Base-by-base conservation (phyloP, 805 yeast genomes). In the Middelhovenomyces tepae region DNA sequence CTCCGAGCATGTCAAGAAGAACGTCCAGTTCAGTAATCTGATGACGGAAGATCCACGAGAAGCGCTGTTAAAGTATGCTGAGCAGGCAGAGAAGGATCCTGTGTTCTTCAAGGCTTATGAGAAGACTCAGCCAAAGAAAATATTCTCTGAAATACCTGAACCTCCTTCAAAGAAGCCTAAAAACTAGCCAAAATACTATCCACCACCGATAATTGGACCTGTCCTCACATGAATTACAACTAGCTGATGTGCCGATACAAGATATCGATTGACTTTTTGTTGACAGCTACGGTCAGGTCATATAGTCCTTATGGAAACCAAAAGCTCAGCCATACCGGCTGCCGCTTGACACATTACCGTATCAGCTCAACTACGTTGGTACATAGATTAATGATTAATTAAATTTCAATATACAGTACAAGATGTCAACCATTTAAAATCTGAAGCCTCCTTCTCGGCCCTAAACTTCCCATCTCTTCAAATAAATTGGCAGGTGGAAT, bases 401-500 rank as follows among this genome's bases (percentile, higher is more conserved):
- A 11, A n/a, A 14, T 22, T 24, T 15, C 11, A 11, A 30, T 11
- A 22, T 14, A 32, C 17, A 33, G 22, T 26, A 32, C 37, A 35
- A 31, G 23, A 21, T 21, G n/a, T n/a, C n/a, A 21, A 21, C 23
- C 23, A 21, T 21, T 21, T 21, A 21, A 9, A 9, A 21, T 21
- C 9, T 21, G n/a, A n/a, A 21, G n/a, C n/a, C 23, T 28, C 28
- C 13, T 25, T 22, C 42, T 20, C n/a, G 47, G 43, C 15, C 43
- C 35, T 21, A 43, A 34, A 64, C 16, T 60, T 60, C 9, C 68
- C 60, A 44, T 61, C 60, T 45, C 69, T 38, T 60, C 62, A 50
- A 69, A 53, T 26, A 76, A 51, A 37, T 63, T 65, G 35, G 64
- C 73, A 4, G 81, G 82, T 2, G 83, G 82, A 23, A 74, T 75